Evolutionary conservation across 2,329 filamentous ascomycete genomes (phyloP), one percentile per base, ranked within the genome.

Genomic region (Sphaerulina populicola): DNA sequence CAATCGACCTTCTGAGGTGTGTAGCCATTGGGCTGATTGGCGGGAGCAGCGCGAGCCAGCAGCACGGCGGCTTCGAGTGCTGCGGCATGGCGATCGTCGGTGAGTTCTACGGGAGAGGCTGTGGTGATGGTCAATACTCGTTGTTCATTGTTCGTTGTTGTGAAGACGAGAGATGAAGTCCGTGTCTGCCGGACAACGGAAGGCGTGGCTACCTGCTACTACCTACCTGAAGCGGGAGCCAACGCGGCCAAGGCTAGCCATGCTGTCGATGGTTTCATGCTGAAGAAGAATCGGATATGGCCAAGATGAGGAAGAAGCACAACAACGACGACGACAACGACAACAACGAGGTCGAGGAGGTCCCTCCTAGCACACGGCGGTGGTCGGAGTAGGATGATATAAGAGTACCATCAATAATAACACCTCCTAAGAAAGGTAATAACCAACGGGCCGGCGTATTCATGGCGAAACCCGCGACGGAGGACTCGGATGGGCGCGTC

Each of bases 1-100:
- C 90, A 95, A 56, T 77, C 68, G 38, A 86, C 83, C 5, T 71
- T 65, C 31, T 75, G 71, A 0, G 90, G 90, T 1, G 81, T 79
- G 68, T 96, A 96, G 55, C 81, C 80, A 62, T 86, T 74, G 4
- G 82, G 74, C 36, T 79, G 75, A 61, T 80, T 75, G 1, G 78
- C 75, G 1, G 77, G 59, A 4, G 62, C 45, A 10, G 64, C 65
- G 52, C 66, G 47, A 8, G 40, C 45, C 18, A 48, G 23, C 6
- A 53, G 46, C 33, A 41, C 49, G 14, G 45, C 38, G 12, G 31
- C 31, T 35, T 41, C 39, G n/a, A 49, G 21, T 8, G 40, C 47
- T 8, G 33, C 39, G 15, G 39, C 47, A 10, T 49, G 29, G 21
- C 21, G 39, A 30, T 43, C 47, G 11, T 43, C 47, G 11, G 47